Percentiles rank a stretch among this genome's conserved stretches.
phyloP scores from a whole-genome alignment of 192 early-diverging fungal genomes.

The Podila epigama region DNA sequence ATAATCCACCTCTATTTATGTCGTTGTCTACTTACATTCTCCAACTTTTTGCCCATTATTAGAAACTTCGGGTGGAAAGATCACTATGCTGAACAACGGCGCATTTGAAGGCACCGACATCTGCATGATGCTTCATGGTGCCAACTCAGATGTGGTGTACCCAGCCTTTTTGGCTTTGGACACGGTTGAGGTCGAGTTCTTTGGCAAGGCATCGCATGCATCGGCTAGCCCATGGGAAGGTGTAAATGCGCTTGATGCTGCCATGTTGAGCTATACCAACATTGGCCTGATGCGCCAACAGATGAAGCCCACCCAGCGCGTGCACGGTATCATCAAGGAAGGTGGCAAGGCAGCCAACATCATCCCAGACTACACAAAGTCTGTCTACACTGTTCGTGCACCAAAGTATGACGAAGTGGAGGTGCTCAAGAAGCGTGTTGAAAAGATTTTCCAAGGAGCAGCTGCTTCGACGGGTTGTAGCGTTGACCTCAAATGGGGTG shows the following conservation, averaged over 20 bases:
- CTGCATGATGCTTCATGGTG: constrained; percentile 86
- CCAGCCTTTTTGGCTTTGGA: constrained; percentile 54
- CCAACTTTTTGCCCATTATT: too few relatives aligned
- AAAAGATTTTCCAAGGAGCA: constrained; percentile 67
- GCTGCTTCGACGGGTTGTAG: constrained; percentile 76
- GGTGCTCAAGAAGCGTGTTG: constrained; percentile 60
- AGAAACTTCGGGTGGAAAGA: constrained; percentile 66
- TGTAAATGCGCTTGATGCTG: constrained; percentile 84
- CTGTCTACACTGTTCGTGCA: constrained; percentile 69
- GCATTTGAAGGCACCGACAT: constrained; percentile 77
- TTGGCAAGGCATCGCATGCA: constrained; percentile 78
- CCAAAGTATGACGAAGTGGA: constrained; percentile 57
- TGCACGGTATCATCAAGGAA: constrained; percentile 83
- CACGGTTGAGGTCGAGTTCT: constrained; percentile 67
- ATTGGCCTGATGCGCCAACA: constrained; percentile 82
- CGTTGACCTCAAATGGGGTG: constrained; percentile 58
- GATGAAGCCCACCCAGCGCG: constrained; percentile 65
- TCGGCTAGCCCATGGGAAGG: constrained; percentile 62
- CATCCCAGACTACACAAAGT: constrained; percentile 72
- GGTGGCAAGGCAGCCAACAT: constrained; percentile 70
- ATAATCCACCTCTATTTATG: too few relatives aligned
- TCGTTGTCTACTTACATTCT: too few relatives aligned
- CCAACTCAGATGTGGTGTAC: constrained; percentile 59
- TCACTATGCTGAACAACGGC: constrained; percentile 68
- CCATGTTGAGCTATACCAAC: constrained; percentile 65